Evolutionary conservation across 2,329 filamentous ascomycete species (phyloP).

Genomic region (Xylaria sp.): DNA sequence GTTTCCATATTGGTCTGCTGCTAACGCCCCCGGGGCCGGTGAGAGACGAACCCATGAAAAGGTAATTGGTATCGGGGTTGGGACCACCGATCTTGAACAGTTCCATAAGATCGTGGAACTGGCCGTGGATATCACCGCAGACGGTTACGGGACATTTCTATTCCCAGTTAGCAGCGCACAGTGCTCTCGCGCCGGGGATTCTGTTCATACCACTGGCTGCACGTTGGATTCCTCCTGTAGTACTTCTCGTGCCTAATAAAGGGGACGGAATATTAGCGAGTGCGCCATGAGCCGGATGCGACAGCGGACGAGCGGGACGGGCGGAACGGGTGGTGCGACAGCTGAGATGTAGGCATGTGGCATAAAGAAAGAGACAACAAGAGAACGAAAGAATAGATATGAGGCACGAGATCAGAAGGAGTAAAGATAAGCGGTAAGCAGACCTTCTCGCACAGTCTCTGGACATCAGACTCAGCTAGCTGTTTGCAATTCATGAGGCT

Average conservation of each 20-base stretch:
- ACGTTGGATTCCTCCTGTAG: slow-evolving; percentile 97
- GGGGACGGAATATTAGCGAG: slow-evolving; percentile 30
- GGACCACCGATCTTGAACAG: slow-evolving; percentile 98
- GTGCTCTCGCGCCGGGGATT: background rate
- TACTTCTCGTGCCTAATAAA: slow-evolving; percentile 77
- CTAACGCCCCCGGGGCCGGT: background rate
- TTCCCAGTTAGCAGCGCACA: slow-evolving; percentile 6
- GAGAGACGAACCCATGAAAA: slow-evolving; percentile 80
- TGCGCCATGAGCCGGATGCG: background rate
- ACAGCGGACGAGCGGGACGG: background rate
- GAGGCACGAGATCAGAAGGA: background rate
- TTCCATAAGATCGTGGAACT: slow-evolving; percentile 99
- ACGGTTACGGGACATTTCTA: slow-evolving; percentile 98
- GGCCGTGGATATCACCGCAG: slow-evolving; percentile 97
- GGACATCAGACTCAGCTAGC: slow-evolving; percentile 87
- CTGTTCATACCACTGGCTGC: slow-evolving; percentile 79
- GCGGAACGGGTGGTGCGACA: background rate
- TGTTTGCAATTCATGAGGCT: slow-evolving; percentile 98
- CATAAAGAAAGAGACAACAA: background rate
- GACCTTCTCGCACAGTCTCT: slow-evolving; percentile 97
- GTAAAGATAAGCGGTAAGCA: slow-evolving; percentile 27
- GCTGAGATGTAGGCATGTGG: background rate
- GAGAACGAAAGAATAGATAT: background rate
- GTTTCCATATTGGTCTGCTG: background rate
- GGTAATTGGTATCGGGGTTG: slow-evolving; percentile 97